Evolutionary conservation across 192 early-diverging fungal genomes (phyloP), one percentile per base, ranked within the genome.

Genomic region (Podila minutissima): DNA sequence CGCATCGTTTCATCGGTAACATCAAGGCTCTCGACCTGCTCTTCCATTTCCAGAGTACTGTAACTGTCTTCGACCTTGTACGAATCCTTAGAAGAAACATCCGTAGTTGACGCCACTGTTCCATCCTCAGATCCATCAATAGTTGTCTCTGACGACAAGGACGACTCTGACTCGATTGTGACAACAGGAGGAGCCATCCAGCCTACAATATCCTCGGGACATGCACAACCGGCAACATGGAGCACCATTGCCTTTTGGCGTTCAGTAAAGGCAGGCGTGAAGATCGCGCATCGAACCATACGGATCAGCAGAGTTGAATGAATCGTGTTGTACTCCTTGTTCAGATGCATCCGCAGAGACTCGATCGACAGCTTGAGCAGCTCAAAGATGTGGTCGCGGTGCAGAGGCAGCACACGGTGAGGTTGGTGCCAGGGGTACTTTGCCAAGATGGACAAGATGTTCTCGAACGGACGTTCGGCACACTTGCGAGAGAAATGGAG

Each of bases 361-460:
- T 93, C 92, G 50, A 91, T 72, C n/a, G 91, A 83, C n/a, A 92
- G 63, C 65, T 72, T 70, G 12, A 72, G 59, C 11, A 74, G 64
- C 50, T 73, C 68, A 60, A 88, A 95, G 41, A 95, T 84, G 68
- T 92, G 92, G 68, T 95, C 93, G 15, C 93, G 82, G 65, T 95
- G 94, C 15, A 91, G 65, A 3, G 88, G 90, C 0, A 86, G 72
- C 28, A 94, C 85, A 9, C 85, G 65, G 51, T 92, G 67, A 0
- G 88, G 75, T 57, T 89, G 83, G 63, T 94, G 88, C 92, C 93
- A 95, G 15, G 94, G 92, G 31, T 94, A 87, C 69, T 94, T 95
- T 37, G 78, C 67, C 31, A 95, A 24, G 38, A 93, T 87, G 1
- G 90, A 90, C 29, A 92, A 87, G n/a, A 95, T 90, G 66, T 90